phyloP scores from a whole-genome alignment of 345 rosid species.

The Rhizophora apiculata region DNA sequence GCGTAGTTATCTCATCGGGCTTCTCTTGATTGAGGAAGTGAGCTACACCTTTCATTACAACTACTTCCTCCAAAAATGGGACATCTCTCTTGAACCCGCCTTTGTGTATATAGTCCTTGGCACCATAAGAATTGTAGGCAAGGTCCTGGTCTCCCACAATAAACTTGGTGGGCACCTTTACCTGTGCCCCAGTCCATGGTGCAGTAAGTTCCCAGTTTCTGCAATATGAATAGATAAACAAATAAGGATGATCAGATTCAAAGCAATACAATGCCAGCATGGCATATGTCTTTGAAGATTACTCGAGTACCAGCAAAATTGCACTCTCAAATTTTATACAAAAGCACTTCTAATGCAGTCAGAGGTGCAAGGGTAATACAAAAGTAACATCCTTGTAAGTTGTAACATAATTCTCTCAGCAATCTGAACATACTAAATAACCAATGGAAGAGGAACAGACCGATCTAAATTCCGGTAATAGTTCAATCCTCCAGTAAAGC shows the following conservation, averaged over 20 bases:
- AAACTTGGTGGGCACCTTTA: constrained; percentile 20
- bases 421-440: too few relatives aligned
- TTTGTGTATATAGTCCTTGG: constrained; percentile 27
- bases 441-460: constrained; percentile 1
- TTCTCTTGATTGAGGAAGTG: constrained; percentile 39
- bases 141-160: constrained; percentile 33
- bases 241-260: neutral
- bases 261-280: neutral
- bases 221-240: neutral
- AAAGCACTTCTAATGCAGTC: too few relatives aligned
- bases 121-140: constrained; percentile 15
- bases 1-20: constrained; percentile 27
- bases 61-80: constrained; percentile 26
- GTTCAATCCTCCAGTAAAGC: constrained; percentile 30
- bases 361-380: too few relatives aligned
- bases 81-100: constrained; percentile 29
- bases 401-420: too few relatives aligned
- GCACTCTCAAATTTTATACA: too few relatives aligned
- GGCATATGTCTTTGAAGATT: neutral
- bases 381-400: too few relatives aligned
- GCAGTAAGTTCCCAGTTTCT: constrained; percentile 32
- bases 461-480: constrained; percentile 20
- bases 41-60: constrained; percentile 38
- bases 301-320: neutral
- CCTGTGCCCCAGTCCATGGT: constrained; percentile 24